Percentiles rank a stretch among this genome's conserved stretches.
Evolutionary conservation across 139 green algal genomes (phyloP).

Genomic region (Chlorella ohadii): DNA sequence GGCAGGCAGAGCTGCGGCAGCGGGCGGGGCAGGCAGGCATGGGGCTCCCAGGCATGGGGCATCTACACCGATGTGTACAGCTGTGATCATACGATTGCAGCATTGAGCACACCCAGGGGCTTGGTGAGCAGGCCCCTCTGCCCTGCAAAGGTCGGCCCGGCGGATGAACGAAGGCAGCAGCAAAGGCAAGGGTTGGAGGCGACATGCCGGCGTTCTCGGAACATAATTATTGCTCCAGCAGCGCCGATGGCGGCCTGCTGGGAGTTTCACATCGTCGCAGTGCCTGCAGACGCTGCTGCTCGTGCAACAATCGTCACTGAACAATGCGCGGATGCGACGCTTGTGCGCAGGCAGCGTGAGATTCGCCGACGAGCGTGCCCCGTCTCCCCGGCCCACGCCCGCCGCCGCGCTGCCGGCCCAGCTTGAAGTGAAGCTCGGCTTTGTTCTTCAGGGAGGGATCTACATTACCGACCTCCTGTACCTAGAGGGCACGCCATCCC

Average conservation of each 20-base stretch:
- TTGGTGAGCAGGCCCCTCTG: too few relatives aligned
- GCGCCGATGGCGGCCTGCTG: not conserved
- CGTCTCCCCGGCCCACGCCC: not conserved
- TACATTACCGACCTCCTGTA: slow-evolving; percentile 4
- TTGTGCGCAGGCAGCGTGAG: slow-evolving; percentile 10
- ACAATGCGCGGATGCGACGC: too few relatives aligned
- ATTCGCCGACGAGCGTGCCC: slow-evolving; percentile 8
- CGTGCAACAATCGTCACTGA: too few relatives aligned
- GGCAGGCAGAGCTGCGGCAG: too few relatives aligned
- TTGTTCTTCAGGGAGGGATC: slow-evolving; percentile 12
- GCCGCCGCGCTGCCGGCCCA: not conserved
- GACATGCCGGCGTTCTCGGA: not conserved
- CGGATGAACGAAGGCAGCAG: not conserved
- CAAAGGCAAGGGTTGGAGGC: not conserved
- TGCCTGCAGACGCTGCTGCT: too few relatives aligned
- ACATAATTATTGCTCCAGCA: not conserved
- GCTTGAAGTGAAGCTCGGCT: not conserved
- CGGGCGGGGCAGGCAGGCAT: too few relatives aligned
- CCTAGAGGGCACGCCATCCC: not conserved
- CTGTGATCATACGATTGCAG: too few relatives aligned
- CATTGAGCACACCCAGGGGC: too few relatives aligned
- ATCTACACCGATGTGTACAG: too few relatives aligned
- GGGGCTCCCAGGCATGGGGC: too few relatives aligned
- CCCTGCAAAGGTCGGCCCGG: not conserved
- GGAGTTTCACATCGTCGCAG: too few relatives aligned